Evolutionary conservation across 768 basidiomycete species (phyloP).

Genomic region (Leccinum longicurvipes): DNA sequence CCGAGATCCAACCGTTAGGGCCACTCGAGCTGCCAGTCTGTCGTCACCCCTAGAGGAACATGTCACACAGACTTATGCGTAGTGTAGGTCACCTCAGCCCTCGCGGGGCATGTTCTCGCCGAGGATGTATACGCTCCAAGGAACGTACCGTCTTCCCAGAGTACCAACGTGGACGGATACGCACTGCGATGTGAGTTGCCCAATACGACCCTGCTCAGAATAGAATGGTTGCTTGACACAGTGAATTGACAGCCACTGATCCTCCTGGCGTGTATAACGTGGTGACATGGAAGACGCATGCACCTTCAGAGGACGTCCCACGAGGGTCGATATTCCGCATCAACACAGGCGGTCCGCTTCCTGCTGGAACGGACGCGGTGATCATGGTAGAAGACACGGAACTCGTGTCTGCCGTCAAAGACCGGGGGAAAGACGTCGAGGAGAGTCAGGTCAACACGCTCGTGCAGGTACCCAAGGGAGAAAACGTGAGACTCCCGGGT

Average conservation of each 20-base stretch:
- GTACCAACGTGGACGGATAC: slow-evolving; percentile 89
- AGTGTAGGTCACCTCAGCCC: slow-evolving; percentile 51
- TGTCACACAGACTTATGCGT: background rate
- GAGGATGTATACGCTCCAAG: slow-evolving; percentile 67
- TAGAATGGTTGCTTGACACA: slow-evolving; percentile 1
- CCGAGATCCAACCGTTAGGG: slow-evolving; percentile 44
- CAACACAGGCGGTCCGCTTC: slow-evolving; percentile 84
- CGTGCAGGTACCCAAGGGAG: slow-evolving; percentile 54
- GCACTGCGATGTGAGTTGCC: slow-evolving; percentile 63
- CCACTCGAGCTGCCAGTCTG: slow-evolving; percentile 43
- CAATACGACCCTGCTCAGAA: background rate
- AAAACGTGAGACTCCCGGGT: slow-evolving; percentile 72
- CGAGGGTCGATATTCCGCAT: slow-evolving; percentile 54
- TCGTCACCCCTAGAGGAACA: background rate
- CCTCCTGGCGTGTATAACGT: slow-evolving; percentile 65
- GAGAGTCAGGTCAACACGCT: slow-evolving; percentile 71
- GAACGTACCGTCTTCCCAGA: slow-evolving; percentile 59
- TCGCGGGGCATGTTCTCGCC: slow-evolving; percentile 72
- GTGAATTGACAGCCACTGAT: slow-evolving; percentile 49
- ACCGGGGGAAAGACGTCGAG: slow-evolving; percentile 45
- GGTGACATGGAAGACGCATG: slow-evolving; percentile 49
- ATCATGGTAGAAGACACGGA: slow-evolving; percentile 95
- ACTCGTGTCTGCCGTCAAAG: slow-evolving; percentile 52
- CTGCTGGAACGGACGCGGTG: slow-evolving; percentile 69
- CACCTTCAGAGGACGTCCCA: slow-evolving; percentile 37